phyloP scores from a whole-genome alignment of 140 eudicot species.

The Stevia rebaudiana region DNA sequence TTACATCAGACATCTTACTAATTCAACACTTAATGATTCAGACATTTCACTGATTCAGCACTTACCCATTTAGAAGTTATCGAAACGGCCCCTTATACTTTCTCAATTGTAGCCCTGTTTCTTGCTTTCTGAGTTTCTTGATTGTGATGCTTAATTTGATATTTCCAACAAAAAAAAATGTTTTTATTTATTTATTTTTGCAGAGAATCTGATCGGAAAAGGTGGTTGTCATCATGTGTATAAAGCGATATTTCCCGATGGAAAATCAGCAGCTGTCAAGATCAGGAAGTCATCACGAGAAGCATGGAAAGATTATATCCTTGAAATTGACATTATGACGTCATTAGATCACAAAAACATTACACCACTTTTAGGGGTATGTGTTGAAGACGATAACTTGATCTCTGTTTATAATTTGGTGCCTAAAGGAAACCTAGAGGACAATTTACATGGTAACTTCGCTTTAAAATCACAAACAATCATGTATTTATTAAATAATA shows the following conservation, averaged over 20 bases:
- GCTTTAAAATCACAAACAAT: neutral
- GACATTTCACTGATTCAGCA: no score
- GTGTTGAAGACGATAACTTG: slow-evolving; percentile 60
- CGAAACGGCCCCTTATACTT: no score
- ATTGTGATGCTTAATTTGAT: neutral
- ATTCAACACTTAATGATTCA: no score
- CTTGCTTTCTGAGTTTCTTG: no score
- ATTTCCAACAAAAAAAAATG: neutral
- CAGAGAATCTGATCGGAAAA: slow-evolving; percentile 73
- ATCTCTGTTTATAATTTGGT: slow-evolving; percentile 74
- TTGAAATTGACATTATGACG: slow-evolving; percentile 77
- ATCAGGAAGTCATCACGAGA: slow-evolving; percentile 64
- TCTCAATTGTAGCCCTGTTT: no score
- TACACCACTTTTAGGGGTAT: slow-evolving; percentile 73
- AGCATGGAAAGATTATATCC: slow-evolving; percentile 74
- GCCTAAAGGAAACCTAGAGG: slow-evolving; percentile 76
- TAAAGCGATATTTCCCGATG: slow-evolving; percentile 74
- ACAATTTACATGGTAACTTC: slow-evolving; percentile 53
- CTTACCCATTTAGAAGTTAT: no score
- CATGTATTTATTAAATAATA: neutral
- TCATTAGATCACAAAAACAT: slow-evolving; percentile 63
- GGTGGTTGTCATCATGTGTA: slow-evolving; percentile 85
- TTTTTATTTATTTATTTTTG: neutral
- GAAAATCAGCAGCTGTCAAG: slow-evolving; percentile 74
- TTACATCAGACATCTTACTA: no score